These are phyloP conservation scores for Pichia nanzhaoensis DNA, from an alignment of 805 yeast species.

Conservation along the genomic window DNA sequence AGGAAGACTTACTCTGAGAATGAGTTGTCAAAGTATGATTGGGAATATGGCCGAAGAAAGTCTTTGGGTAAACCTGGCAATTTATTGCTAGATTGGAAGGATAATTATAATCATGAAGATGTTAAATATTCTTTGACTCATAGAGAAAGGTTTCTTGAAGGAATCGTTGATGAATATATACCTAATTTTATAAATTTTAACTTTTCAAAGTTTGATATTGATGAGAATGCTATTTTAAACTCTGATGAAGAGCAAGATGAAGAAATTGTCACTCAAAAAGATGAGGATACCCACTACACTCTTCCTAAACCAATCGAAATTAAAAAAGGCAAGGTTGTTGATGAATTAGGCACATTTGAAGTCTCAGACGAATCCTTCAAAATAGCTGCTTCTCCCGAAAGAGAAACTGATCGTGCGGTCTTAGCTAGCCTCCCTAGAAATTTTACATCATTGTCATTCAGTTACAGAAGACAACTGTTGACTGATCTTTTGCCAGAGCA, in stretches of 20 bases:
- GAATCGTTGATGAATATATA: slow-evolving; percentile 70
- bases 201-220: slow-evolving; percentile 17
- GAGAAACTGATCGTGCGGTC: slow-evolving; percentile 35
- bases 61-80: neutral
- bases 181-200: slow-evolving; percentile 49
- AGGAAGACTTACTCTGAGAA: slow-evolving; percentile 59
- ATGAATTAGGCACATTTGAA: slow-evolving; percentile 7
- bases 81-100: neutral
- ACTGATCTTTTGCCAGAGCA: slow-evolving; percentile 24
- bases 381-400: slow-evolving; percentile 28
- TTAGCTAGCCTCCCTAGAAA: slow-evolving; percentile 41
- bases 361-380: slow-evolving; percentile 19
- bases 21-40: slow-evolving; percentile 55
- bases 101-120: neutral
- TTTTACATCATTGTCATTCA: slow-evolving; percentile 45
- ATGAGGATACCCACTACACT: too few relatives aligned
- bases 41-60: slow-evolving; percentile 24
- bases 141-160: slow-evolving; percentile 22
- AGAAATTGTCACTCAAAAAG: neutral
- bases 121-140: neutral
- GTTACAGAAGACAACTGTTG: slow-evolving; percentile 38
- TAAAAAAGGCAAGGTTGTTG: neutral
- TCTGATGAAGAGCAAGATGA: slow-evolving; percentile 2
- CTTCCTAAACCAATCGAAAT: slow-evolving; percentile 27
- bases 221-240: slow-evolving; percentile 10